Evolutionary conservation across 306 rosid genomes (phyloP).

Genomic region (Vigna trinervia): DNA sequence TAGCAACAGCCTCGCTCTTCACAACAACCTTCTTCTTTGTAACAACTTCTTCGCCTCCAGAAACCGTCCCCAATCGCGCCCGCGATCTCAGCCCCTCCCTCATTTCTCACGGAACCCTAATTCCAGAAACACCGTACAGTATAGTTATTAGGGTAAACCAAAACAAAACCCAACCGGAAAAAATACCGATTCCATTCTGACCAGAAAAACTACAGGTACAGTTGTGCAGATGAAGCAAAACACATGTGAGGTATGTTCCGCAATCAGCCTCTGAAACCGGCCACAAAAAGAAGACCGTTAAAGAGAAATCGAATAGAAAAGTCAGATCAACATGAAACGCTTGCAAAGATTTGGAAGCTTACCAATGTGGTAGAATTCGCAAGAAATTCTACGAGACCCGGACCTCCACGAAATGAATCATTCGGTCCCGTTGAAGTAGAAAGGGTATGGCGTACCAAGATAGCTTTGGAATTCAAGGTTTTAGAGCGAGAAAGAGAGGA

Average conservation of each 20-base stretch:
- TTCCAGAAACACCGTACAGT: conserved; percentile 40
- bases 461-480: conserved; percentile 42
- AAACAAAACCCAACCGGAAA: conserved; percentile 39
- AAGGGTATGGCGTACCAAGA: conserved; percentile 39
- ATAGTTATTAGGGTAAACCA: conserved; percentile 31
- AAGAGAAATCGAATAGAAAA: conserved; percentile 19
- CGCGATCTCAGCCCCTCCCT: conserved; percentile 78
- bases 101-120: conserved; percentile 60
- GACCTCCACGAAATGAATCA: conserved; percentile 19
- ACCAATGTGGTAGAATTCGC: conserved; percentile 64
- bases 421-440: conserved; percentile 20
- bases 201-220: conserved; percentile 30
- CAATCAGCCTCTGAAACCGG: conserved; percentile 6
- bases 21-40: conserved; percentile 36
- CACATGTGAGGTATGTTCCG: not conserved
- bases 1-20: conserved; percentile 39
- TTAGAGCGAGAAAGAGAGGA: conserved; percentile 47
- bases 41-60: conserved; percentile 34
- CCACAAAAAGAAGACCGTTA: not conserved
- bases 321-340: conserved; percentile 56
- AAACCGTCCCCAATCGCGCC: conserved; percentile 43
- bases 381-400: conserved; percentile 39
- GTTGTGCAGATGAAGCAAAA: conserved; percentile 16
- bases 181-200: conserved; percentile 30
- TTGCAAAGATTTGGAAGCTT: conserved; percentile 27